Conservation (phyloP, 2,329 filamentous ascomycete species). For the Plenodomus tracheiphilus region DNA sequence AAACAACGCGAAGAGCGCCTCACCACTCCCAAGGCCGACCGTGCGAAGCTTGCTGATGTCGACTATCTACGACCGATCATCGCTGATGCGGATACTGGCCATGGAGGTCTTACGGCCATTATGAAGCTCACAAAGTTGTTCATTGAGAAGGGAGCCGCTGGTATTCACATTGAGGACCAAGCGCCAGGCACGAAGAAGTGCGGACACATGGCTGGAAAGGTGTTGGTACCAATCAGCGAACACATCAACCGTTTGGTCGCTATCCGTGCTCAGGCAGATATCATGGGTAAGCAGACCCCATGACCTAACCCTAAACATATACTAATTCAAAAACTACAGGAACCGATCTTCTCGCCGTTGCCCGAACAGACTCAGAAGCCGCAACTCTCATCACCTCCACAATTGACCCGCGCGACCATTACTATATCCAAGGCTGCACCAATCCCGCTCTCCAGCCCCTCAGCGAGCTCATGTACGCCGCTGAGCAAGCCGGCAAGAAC, state of each 20-base stretch:
- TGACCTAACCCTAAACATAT: too few relatives aligned
- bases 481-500: conserved; percentile 78
- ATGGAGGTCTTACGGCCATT: conserved; percentile 95
- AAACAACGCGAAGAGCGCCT: conserved; percentile 97
- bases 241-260: conserved; percentile 98
- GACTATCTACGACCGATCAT: conserved; percentile 97
- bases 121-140: conserved; percentile 99
- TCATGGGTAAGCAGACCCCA: conserved; percentile 71
- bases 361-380: conserved; percentile 95
- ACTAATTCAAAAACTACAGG: conserved; percentile 50
- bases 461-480: conserved; percentile 86
- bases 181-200: conserved; percentile 99
- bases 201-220: conserved; percentile 98
- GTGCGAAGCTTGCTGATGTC: conserved; percentile 73
- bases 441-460: conserved; percentile 84
- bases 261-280: conserved; percentile 96
- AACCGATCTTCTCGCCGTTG: conserved; percentile 84
- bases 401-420: conserved; percentile 93
- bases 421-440: conserved; percentile 87
- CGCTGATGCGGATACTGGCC: conserved; percentile 95
- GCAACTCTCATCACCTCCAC: conserved; percentile 96
- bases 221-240: conserved; percentile 93
- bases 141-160: conserved; percentile 92
- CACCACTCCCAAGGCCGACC: conserved; percentile 71
- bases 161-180: conserved; percentile 98